Evolutionary conservation across 2,329 filamentous ascomycete genomes (phyloP).

Genomic region (Aspergillus pseudonomiae): DNA sequence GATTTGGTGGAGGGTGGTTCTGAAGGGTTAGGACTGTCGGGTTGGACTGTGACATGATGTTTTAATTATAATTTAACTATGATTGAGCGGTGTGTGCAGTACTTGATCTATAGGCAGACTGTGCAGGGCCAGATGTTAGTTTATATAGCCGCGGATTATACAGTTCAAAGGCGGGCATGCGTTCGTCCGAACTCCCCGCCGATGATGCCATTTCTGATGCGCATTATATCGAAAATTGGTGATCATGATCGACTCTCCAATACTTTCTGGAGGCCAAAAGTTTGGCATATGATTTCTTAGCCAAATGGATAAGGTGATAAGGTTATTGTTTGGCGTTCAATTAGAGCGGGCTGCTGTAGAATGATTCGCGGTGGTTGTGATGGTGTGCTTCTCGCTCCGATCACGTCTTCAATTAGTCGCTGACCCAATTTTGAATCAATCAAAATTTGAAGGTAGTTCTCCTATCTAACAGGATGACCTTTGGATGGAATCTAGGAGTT

Average conservation of each 20-base stretch:
- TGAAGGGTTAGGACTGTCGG: background rate
- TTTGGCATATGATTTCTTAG: background rate
- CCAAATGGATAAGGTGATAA: background rate
- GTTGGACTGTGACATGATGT: background rate
- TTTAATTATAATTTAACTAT: background rate
- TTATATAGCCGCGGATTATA: background rate
- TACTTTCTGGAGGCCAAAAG: background rate
- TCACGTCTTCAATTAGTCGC: conserved; percentile 1
- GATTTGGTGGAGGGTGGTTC: background rate
- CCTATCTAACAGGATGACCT: background rate
- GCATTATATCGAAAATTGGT: background rate
- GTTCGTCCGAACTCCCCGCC: background rate
- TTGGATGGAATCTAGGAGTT: background rate
- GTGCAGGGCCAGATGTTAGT: background rate
- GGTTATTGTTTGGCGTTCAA: background rate
- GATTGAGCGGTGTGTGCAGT: background rate
- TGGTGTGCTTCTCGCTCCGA: conserved; percentile 3
- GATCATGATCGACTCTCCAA: background rate
- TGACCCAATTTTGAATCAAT: background rate
- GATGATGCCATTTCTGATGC: conserved; percentile 4
- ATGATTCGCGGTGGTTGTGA: background rate
- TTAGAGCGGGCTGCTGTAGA: background rate
- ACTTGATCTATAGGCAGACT: background rate
- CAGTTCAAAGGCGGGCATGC: background rate
- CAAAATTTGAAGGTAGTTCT: background rate